A percentile compares a stretch with the other conserved stretches of the same genome.
Evolutionary conservation across 139 green algal species (phyloP).

Genomic region (Pleodorina starrii): DNA sequence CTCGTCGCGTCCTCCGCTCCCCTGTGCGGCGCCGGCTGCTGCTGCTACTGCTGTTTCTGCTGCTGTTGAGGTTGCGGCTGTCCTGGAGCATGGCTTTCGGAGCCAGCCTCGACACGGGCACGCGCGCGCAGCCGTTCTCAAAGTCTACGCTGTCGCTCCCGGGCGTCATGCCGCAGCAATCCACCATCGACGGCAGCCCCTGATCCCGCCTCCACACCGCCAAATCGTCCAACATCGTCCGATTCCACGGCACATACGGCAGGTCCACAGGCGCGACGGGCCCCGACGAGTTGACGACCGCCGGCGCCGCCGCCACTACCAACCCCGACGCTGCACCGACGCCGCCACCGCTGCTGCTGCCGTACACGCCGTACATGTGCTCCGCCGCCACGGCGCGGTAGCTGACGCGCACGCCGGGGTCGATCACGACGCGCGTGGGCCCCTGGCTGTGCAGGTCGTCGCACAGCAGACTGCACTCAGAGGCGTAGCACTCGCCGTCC

Average conservation of each 20-base stretch:
- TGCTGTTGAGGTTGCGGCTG: no score
- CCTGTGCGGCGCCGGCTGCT: no score
- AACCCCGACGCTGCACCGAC: not conserved
- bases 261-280: not conserved
- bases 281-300: not conserved
- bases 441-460: conserved; percentile 69
- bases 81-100: not conserved
- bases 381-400: conserved; percentile 50
- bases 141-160: conserved; percentile 63
- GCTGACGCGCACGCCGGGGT: conserved; percentile 67
- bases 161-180: conserved; percentile 64
- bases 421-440: conserved; percentile 62
- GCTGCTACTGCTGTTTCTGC: not conserved
- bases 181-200: not conserved
- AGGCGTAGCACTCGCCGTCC: conserved; percentile 66
- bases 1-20: no score
- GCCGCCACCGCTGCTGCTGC: not conserved
- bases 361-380: not conserved
- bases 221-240: not conserved
- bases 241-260: not conserved
- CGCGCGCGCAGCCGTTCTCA: conserved; percentile 54
- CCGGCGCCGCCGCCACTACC: not conserved
- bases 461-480: conserved; percentile 77
- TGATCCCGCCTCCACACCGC: not conserved
- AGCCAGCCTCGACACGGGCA: not conserved